A percentile compares a stretch with the other conserved stretches of the same genome.
These are phyloP conservation scores for Coccomyxa sp. DNA, from an alignment of 139 green algal species.

Conservation along the genomic window DNA sequence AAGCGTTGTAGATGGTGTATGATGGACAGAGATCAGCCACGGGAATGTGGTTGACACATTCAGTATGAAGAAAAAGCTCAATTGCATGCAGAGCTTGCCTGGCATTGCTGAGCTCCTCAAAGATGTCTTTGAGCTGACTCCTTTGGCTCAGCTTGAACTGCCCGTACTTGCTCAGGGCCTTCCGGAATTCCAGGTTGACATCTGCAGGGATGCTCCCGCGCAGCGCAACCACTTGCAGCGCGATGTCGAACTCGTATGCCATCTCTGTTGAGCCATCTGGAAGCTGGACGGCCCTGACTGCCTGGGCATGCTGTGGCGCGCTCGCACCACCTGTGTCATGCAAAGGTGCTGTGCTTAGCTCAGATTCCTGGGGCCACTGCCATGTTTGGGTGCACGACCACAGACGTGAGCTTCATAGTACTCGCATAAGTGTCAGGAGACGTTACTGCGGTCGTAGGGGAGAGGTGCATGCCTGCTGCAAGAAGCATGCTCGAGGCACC, in stretches of 20 bases:
- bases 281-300: not conserved
- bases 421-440: too few species aligned
- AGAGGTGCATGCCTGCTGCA: too few species aligned
- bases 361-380: too few species aligned
- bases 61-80: too few species aligned
- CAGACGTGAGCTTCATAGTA: too few species aligned
- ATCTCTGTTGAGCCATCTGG: constrained; percentile 2
- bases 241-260: constrained; percentile 16
- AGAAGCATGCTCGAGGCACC: too few species aligned
- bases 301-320: not conserved
- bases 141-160: constrained; percentile 56
- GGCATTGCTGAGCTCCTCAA: constrained; percentile 31
- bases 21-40: too few species aligned
- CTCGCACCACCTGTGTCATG: not conserved
- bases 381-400: too few species aligned
- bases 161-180: constrained; percentile 42
- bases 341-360: too few species aligned
- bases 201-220: constrained; percentile 53
- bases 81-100: constrained; percentile 23
- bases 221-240: constrained; percentile 48
- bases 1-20: too few species aligned
- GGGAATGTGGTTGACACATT: too few species aligned
- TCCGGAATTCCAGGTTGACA: constrained; percentile 65
- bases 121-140: constrained; percentile 64
- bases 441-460: too few species aligned